Base-by-base conservation (phyloP, 441 rosid species). In the Adansonia madagascariensis region DNA sequence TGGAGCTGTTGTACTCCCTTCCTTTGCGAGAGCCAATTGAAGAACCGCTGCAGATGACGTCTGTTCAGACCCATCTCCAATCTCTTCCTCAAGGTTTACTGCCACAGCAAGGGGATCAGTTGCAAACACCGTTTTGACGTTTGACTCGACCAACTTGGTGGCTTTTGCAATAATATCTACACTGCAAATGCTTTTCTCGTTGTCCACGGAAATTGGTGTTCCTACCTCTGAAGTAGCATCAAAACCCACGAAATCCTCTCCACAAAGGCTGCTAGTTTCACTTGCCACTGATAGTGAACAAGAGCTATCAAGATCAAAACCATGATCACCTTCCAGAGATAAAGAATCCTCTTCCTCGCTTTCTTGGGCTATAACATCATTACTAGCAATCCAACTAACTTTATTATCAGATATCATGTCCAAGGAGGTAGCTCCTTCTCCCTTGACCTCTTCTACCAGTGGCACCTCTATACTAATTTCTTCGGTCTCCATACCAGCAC, bases 221-320 rank as follows among this genome's bases (percentile, higher is more conserved):
- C 86, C 87, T 64, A 78, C 44, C 79, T 82, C 91, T 67, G 88
- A 84, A 61, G 20, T 31, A 71, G 85, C 75, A 77, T 89, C 92
- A n/a, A 87, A 73, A 78, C 79, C 75, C 76, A 84, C 61, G 49
- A 84, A 78, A 74, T 91, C 93, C 8, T 91, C 93, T 22, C 88
- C 93, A 74, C 85, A 86, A 79, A 90, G 80, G 86, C 96, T 89
- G 78, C 91, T 89, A 20, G 87, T 86, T 80, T 90, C 93, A 76
- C 93, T 88, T 22, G 86, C 82, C 78, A 88, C 87, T 1, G 92
- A 90, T 75, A 82, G 81, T 56, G 91, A 90, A 84, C 89, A 88
- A 27, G 85, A 86, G 77, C 85, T 81, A 76, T 89, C 91, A n/a
- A 86, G 62, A 77, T 89, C 92, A 11, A 85, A 80, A 85, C 82